Percentiles rank a stretch among this genome's conserved stretches.
Conservation (phyloP, 768 basidiomycete species). For the Tulasnella sp. region DNA sequence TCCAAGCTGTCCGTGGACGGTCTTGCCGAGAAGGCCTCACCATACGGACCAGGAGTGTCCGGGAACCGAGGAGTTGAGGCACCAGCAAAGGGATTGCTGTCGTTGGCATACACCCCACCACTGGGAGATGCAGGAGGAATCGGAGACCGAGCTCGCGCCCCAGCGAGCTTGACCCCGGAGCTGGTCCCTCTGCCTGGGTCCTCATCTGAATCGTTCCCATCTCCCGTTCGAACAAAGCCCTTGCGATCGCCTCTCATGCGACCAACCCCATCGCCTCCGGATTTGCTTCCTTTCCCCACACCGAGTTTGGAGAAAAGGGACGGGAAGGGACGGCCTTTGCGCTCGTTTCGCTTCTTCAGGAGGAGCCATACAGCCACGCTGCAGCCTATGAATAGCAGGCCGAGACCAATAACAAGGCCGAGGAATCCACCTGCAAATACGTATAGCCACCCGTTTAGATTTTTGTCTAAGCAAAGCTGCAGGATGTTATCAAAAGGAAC, state of each 20-base stretch:
- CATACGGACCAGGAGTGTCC: constrained; percentile 11
- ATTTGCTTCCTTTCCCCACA: background rate
- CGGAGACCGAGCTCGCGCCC: constrained; percentile 10
- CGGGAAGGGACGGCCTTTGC: background rate
- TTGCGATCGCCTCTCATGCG: constrained; percentile 1
- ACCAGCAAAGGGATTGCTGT: constrained; percentile 17
- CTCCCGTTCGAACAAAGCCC: constrained; percentile 10
- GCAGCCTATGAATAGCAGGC: constrained; percentile 24
- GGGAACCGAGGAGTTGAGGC: background rate
- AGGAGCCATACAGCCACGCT: constrained; percentile 16
- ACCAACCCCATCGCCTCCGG: background rate
- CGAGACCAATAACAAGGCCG: constrained; percentile 16
- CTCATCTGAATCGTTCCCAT: constrained; percentile 10
- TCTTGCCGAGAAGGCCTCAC: constrained; percentile 16
- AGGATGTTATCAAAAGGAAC: background rate
- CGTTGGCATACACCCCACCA: constrained; percentile 12
- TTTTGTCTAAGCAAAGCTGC: background rate
- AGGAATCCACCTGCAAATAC: constrained; percentile 14
- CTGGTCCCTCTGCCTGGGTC: constrained; percentile 5
- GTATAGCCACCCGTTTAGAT: background rate
- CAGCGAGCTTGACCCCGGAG: constrained; percentile 7
- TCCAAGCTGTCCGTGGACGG: constrained; percentile 20
- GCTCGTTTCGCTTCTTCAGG: background rate
- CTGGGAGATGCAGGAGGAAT: background rate
- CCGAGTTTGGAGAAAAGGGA: background rate